These are phyloP conservation scores for Anthoceros angustus DNA, from an alignment of 225 moss, liverwort and hornwort genomes.

Conservation along the genomic window DNA sequence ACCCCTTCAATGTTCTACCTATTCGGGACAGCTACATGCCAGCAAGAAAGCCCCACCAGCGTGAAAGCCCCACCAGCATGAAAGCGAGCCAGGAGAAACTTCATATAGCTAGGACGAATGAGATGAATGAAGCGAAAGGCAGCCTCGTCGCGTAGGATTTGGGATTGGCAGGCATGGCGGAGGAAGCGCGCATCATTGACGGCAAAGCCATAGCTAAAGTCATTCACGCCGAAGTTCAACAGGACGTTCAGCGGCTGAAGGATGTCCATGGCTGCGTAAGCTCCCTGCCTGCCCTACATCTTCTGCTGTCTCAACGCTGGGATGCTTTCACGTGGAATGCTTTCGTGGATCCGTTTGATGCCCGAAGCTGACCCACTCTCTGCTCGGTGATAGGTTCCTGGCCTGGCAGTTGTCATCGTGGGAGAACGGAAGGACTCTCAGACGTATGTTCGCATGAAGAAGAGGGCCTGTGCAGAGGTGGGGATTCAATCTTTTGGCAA, in stretches of 20 bases:
- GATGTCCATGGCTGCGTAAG: slow-evolving; percentile 7
- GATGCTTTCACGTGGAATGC: not conserved
- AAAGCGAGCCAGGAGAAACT: too few species aligned
- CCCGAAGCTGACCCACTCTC: not conserved
- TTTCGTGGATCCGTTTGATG: not conserved
- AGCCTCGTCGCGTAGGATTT: not conserved
- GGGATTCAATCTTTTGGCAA: slow-evolving; percentile 50
- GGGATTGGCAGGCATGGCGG: not conserved
- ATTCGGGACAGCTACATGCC: too few species aligned
- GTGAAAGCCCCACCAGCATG: too few species aligned
- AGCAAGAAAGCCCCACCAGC: too few species aligned
- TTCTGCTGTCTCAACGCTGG: too few species aligned
- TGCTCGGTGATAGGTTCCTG: slow-evolving; percentile 57
- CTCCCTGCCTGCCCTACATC: too few species aligned
- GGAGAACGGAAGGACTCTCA: slow-evolving; percentile 62
- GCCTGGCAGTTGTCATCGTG: slow-evolving; percentile 65
- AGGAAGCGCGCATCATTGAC: slow-evolving; percentile 26
- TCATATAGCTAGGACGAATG: too few species aligned
- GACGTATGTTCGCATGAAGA: slow-evolving; percentile 72
- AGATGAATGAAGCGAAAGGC: not conserved
- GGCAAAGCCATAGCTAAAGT: slow-evolving; percentile 69
- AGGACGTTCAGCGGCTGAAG: slow-evolving; percentile 46
- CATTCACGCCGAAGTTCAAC: slow-evolving; percentile 38
- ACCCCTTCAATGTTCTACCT: too few species aligned
- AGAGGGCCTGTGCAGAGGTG: slow-evolving; percentile 74